phyloP scores from a whole-genome alignment of 371 early-diverging fungal genomes.

The Gilbertella persicaria region DNA sequence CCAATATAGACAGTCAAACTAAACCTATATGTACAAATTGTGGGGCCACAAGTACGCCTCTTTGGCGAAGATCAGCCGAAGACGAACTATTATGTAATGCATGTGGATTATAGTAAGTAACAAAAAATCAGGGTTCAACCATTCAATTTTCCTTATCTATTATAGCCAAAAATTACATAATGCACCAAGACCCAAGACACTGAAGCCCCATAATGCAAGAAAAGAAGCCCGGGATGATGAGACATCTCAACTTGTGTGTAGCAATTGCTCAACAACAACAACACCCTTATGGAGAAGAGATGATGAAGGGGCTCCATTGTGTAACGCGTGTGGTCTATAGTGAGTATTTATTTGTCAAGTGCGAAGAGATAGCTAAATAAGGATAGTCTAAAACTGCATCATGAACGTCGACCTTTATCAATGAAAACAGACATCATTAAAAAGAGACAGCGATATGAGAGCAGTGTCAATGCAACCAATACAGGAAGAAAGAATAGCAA shows the following conservation, averaged over 20 bases:
- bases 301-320: conserved; percentile 77
- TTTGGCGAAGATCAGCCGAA: conserved; percentile 91
- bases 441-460: conserved; percentile 76
- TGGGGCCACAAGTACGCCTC: conserved; percentile 85
- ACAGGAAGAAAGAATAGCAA: conserved; percentile 11
- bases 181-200: conserved; percentile 62
- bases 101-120: conserved; percentile 84
- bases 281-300: conserved; percentile 97
- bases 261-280: conserved; percentile 83
- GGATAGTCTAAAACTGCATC: conserved; percentile 76
- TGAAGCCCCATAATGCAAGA: conserved; percentile 36
- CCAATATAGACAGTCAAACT: conserved; percentile 20
- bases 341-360: too few relatives aligned
- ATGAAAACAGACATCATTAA: conserved; percentile 81
- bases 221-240: conserved; percentile 39
- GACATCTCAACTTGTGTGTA: conserved; percentile 62
- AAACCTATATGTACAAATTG: conserved; percentile 82
- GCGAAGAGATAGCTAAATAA: too few relatives aligned
- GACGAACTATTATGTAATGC: conserved; percentile 93
- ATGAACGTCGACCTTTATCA: conserved; percentile 70
- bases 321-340: conserved; percentile 97
- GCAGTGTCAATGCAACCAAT: conserved; percentile 15
- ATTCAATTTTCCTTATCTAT: background rate
- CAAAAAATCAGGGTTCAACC: background rate
- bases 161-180: conserved; percentile 71